Evolutionary conservation across 2,329 filamentous ascomycete genomes (phyloP).

Genomic region (Colletotrichum sp.): DNA sequence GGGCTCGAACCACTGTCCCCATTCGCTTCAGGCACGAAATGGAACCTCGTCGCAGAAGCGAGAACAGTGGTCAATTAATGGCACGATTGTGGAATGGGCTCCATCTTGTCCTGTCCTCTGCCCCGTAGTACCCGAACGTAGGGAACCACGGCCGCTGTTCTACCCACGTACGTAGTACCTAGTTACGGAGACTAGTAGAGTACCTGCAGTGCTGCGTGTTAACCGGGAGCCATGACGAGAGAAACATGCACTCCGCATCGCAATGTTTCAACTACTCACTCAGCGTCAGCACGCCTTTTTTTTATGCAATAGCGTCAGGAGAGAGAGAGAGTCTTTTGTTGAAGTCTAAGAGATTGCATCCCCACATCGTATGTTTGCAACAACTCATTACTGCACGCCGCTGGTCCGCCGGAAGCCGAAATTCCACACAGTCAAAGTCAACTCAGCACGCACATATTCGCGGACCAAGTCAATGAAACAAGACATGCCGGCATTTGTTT

Average conservation of each 20-base stretch:
- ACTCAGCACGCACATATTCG: neutral
- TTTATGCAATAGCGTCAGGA: neutral
- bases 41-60: neutral
- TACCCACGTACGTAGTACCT: neutral
- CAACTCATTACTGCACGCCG: neutral
- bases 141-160: neutral
- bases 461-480: slow-evolving; percentile 3
- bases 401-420: neutral
- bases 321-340: neutral
- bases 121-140: neutral
- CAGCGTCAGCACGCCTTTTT: neutral
- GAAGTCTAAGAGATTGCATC: neutral
- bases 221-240: neutral
- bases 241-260: slow-evolving; percentile 1
- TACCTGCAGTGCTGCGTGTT: neutral
- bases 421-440: neutral
- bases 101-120: neutral
- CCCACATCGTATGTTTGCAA: neutral
- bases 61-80: neutral
- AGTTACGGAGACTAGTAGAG: neutral
- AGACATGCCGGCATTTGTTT: neutral
- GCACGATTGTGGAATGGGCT: slow-evolving; percentile 2
- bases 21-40: neutral
- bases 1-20: neutral
- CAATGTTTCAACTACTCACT: neutral